Evolutionary conservation across 805 yeast genomes (phyloP).

Genomic region (Candida loeiensis): DNA sequence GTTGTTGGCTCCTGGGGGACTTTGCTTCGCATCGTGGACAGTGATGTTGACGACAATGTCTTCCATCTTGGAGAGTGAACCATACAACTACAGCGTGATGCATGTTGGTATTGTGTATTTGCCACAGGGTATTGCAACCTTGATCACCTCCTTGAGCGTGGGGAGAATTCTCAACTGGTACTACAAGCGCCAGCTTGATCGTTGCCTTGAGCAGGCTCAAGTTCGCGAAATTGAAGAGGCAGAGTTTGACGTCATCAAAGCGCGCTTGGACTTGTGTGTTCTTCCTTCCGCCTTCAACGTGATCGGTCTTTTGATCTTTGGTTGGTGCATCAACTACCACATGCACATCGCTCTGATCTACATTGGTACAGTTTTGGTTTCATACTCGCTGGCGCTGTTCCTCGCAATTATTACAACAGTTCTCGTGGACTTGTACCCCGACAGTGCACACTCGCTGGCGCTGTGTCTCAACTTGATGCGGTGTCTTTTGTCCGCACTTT

Average conservation of each 20-base stretch:
- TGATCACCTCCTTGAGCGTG: conserved; percentile 53
- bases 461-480: conserved; percentile 69
- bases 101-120: conserved; percentile 70
- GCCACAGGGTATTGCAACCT: conserved; percentile 68
- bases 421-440: conserved; percentile 70
- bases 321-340: conserved; percentile 63
- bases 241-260: conserved; percentile 1
- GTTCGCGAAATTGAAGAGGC: conserved; percentile 12
- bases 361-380: conserved; percentile 53
- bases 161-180: conserved; percentile 57
- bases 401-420: conserved; percentile 59
- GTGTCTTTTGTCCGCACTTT: conserved; percentile 66
- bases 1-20: conserved; percentile 53
- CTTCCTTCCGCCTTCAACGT: not conserved
- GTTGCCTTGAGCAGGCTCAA: conserved; percentile 18
- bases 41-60: conserved; percentile 64
- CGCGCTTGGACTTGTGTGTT: conserved; percentile 10
- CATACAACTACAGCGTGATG: conserved; percentile 51
- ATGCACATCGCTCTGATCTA: conserved; percentile 53
- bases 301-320: conserved; percentile 51
- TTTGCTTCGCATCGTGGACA: conserved; percentile 69
- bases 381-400: conserved; percentile 54
- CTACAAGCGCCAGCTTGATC: conserved; percentile 28
- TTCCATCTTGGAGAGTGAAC: conserved; percentile 43
- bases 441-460: conserved; percentile 65